Conservation (phyloP, 1,284 basidiomycete genomes). For the Sporisorium scitamineum region DNA sequence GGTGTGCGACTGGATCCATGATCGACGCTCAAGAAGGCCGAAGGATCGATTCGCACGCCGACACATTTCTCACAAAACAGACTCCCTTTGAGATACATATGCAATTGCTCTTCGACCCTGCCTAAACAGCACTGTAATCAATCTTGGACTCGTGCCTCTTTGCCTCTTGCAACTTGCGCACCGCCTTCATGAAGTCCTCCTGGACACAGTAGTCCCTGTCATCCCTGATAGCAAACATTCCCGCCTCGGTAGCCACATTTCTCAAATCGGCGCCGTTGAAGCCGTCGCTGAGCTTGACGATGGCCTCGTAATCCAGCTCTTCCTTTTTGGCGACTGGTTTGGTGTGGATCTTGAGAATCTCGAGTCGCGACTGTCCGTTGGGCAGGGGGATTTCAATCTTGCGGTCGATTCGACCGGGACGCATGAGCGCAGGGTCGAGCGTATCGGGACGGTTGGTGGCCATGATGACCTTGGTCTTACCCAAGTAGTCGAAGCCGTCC, state of each 20-base stretch:
- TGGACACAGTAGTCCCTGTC: constrained; percentile 76
- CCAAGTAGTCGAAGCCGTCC: constrained; percentile 98
- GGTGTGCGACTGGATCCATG: not conserved
- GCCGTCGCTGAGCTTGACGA: constrained; percentile 79
- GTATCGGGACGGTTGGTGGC: constrained; percentile 73
- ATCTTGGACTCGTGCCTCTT: constrained; percentile 69
- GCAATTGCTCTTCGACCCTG: not conserved
- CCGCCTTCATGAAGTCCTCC: constrained; percentile 98
- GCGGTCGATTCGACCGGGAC: constrained; percentile 93
- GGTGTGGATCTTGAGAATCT: constrained; percentile 98
- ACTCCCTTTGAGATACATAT: not conserved
- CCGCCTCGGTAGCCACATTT: constrained; percentile 97
- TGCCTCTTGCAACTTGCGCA: constrained; percentile 88
- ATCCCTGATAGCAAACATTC: constrained; percentile 98
- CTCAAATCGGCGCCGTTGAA: constrained; percentile 78
- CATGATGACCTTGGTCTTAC: constrained; percentile 98
- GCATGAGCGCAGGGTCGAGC: constrained; percentile 93
- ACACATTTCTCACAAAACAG: not conserved
- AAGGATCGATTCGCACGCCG: too few species aligned
- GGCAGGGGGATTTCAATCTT: constrained; percentile 99
- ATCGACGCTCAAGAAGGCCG: too few species aligned
- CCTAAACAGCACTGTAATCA: constrained; percentile 59
- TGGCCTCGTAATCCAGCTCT: constrained; percentile 70
- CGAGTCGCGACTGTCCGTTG: constrained; percentile 91
- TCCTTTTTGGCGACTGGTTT: constrained; percentile 89